Conservation (phyloP, 495 filamentous ascomycete species). For the Tetracladium setigerum region DNA sequence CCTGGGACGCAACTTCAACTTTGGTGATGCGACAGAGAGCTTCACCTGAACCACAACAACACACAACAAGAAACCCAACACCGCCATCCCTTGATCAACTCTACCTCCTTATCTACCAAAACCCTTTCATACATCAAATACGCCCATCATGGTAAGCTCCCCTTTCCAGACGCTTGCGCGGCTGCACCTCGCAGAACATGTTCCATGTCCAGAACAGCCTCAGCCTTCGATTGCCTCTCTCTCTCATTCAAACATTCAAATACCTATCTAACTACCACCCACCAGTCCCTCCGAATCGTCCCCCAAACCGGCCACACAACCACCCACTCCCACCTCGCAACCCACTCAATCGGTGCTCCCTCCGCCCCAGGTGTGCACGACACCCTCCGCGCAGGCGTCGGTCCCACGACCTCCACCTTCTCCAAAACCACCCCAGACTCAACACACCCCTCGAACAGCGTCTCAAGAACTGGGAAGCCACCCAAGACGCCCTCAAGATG, state of each 20-base stretch:
- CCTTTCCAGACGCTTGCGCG: not conserved
- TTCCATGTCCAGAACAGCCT: not conserved
- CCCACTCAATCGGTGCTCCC: conserved; percentile 58
- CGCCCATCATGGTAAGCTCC: conserved; percentile 40
- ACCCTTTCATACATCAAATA: not conserved
- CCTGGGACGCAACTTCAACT: too few relatives aligned
- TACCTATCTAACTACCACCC: conserved; percentile 9
- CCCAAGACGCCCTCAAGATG: conserved; percentile 84
- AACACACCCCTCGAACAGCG: conserved; percentile 88
- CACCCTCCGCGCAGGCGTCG: conserved; percentile 76
- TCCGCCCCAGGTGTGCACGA: conserved; percentile 89
- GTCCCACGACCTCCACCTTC: conserved; percentile 36
- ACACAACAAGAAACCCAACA: conserved; percentile 5
- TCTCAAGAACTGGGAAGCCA: conserved; percentile 72
- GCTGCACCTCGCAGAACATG: not conserved
- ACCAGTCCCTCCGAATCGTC: conserved; percentile 81
- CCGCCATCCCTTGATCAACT: conserved; percentile 5
- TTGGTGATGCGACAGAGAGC: too few relatives aligned
- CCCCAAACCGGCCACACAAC: conserved; percentile 54
- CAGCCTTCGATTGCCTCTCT: not conserved
- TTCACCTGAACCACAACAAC: not conserved
- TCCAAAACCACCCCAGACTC: conserved; percentile 38
- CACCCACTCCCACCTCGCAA: conserved; percentile 49
- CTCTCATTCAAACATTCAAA: not conserved
- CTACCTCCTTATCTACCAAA: not conserved